Base-by-base conservation (phyloP, 352 stramenopile genomes). In the Phytophthora citrophthora region DNA sequence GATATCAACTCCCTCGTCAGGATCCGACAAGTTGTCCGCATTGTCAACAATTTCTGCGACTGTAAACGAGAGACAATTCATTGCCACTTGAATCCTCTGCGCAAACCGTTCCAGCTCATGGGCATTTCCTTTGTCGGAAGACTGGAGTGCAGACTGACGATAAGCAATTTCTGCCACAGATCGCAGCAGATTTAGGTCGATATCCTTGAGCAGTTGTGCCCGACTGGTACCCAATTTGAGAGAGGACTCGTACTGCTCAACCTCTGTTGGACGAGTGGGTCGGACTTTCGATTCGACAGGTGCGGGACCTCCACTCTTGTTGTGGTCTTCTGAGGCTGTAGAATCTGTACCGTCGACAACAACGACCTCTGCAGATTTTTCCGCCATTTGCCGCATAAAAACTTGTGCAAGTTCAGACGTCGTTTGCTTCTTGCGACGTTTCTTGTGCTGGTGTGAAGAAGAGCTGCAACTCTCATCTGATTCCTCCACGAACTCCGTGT, bases 121-220 rank as follows among this genome's bases (percentile, higher is more conserved):
- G 12, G 12, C 16, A 38, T 44, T 41, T 11, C 15, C 23, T 16
- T 34, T 24, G 15, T 45, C 44, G 5, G 29, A 26, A 18, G 18
- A 2, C 29, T 45, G 8, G 10, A 61, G 27, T 16, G 29, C 31
- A 38, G 41, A 20, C 31, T 52, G 40, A 34, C 53, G 43, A 32
- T 39, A 61, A 38, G 40, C 53, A 20, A 54, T 29, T 46, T 53
- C 53, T 26, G 53, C 41, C 31, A 61, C 41, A 31, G 53, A 61
- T 20, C 53, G 41, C 8, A 61, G 20, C 10, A 61, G 44, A 13
- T 53, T 61, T 13, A 61, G 15, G 31, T 61, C 53, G 41, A 61
- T 15, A 8, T 59, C 39, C 23, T 56, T 61, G 11, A 61, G 41
- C 18, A 61, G 18, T 29, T 61, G 53, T 16, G 41, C 40, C 11